These are phyloP conservation scores for Nannizzia gypsea DNA, from an alignment of 2,329 filamentous ascomycete species.

Conservation along the genomic window DNA sequence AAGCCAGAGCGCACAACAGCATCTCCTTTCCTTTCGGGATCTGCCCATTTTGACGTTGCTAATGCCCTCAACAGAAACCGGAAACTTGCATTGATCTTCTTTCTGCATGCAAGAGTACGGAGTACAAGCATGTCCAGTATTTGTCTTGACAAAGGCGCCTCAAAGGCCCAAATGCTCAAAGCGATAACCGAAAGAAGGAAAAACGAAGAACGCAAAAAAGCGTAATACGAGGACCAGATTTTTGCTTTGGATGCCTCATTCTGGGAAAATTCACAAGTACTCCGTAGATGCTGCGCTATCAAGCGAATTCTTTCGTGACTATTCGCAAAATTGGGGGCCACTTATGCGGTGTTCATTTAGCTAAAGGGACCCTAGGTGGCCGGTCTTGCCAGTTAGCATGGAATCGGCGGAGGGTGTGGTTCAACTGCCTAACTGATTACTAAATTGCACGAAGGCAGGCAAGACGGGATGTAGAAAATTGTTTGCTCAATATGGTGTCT, in stretches of 20 bases:
- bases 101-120: background rate
- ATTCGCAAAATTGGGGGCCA: background rate
- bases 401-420: no score
- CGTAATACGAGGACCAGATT: slow-evolving; percentile 3
- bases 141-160: background rate
- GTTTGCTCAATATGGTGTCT: background rate
- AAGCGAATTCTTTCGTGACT: background rate
- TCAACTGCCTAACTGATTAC: no score
- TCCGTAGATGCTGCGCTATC: background rate
- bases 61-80: background rate
- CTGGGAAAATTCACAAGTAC: background rate
- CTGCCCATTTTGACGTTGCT: background rate
- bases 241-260: background rate
- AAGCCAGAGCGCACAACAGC: background rate
- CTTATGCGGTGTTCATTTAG: background rate
- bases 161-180: background rate
- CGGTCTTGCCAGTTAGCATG: no score
- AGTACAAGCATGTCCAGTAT: background rate
- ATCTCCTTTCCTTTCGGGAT: background rate
- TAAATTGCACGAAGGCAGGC: no score
- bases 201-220: background rate
- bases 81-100: background rate
- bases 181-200: background rate
- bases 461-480: background rate
- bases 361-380: background rate